Evolutionary conservation across 2,329 filamentous ascomycete genomes (phyloP), one percentile per base, ranked within the genome.

Genomic region (Nemania abortiva): DNA sequence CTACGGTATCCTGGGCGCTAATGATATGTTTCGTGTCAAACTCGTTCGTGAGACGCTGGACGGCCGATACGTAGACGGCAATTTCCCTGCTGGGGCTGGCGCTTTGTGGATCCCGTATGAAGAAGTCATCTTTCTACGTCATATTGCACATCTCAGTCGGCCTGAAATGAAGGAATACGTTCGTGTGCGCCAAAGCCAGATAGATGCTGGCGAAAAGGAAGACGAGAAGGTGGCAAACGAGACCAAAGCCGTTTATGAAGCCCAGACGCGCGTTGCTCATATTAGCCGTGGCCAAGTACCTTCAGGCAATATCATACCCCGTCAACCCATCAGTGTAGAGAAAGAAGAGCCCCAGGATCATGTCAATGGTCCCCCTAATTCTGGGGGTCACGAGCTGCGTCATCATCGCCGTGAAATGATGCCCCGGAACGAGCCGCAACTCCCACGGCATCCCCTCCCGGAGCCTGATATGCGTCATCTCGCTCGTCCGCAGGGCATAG

Each of bases 21-120:
- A 89, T 64, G 88, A 90, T 71, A 90, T 89, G 84, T 90, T 91
- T 75, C 82, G 89, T 0, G 87, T 90, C 63, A 90, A 90, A 76
- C 82, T 91, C 0, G 84, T 88, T 0, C 82, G 86, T 6, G 84
- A 89, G 73, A 90, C 88, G 0, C 85, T 88, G 2, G 88, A 90
- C 73, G 89, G 89, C 2, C 84, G 87, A 0, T 84, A 83, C 34
- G 80, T 89, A 0, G 82, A 87, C 37, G 88, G 87, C 42, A 90
- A 90, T 76, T 90, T 89, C 63, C 89, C 89, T 0, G 77, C 78
- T 1, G 88, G 88, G 1, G 86, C 88, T 1, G 89, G 89, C 13
- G 88, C 86, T 1, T 76, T 90, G 0, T 91, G 89, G 89, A 88
- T 91, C 45, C 80, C 84, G 6, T 90, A 88, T 70, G 88, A 91